Conservation (phyloP, 129 eudicot species). For the Silybum marianum region DNA sequence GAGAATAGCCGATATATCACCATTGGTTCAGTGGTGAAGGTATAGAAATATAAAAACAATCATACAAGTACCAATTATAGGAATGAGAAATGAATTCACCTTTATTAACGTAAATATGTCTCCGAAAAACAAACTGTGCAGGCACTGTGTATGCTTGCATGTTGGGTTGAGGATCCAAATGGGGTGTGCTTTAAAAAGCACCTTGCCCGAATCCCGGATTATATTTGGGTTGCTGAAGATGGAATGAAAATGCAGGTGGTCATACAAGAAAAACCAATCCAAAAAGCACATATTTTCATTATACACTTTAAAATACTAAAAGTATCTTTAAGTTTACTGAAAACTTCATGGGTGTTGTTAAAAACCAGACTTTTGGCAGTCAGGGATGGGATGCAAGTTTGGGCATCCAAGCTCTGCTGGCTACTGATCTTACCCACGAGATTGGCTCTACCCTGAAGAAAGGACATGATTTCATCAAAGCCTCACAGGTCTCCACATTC, state of each 20-base stretch:
- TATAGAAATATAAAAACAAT: neutral
- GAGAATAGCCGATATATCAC: conserved; percentile 64
- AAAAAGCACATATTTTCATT: neutral
- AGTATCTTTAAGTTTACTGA: neutral
- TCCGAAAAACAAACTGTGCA: neutral
- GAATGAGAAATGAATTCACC: neutral
- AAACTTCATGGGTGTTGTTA: neutral
- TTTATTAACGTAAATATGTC: neutral
- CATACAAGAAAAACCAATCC: neutral
- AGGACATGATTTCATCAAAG: neutral
- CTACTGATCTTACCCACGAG: neutral
- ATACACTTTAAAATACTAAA: neutral
- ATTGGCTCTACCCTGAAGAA: neutral
- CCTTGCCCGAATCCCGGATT: conserved; percentile 68
- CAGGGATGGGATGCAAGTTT: neutral
- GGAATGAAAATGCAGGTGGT: conserved; percentile 92
- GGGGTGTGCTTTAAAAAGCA: conserved; percentile 33
- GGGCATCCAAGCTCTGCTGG: neutral
- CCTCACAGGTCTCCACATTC: neutral
- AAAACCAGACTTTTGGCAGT: neutral
- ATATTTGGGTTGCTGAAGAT: conserved; percentile 71
- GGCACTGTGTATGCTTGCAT: conserved; percentile 69
- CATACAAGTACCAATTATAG: neutral
- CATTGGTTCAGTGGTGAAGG: conserved; percentile 62
- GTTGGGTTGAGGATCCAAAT: conserved; percentile 78